Evolutionary conservation across 495 filamentous ascomycete species (phyloP).

Genomic region (Aspergillus heteromorphus): DNA sequence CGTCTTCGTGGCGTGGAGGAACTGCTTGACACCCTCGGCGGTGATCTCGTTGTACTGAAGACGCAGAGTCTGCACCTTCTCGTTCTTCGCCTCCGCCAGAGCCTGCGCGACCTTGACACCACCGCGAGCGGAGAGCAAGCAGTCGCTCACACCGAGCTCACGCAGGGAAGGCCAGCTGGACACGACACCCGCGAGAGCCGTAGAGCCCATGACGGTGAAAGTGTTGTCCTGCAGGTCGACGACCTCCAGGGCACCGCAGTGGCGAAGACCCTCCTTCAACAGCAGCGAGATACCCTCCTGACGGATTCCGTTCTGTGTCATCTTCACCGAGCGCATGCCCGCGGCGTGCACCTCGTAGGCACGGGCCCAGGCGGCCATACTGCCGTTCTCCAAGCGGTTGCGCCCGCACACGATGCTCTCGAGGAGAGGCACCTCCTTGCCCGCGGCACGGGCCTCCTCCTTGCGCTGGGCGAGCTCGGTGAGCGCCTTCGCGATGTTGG

Average conservation of each 20-base stretch:
- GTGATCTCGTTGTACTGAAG: constrained; percentile 95
- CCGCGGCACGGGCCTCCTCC: constrained; percentile 62
- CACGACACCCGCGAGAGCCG: constrained; percentile 68
- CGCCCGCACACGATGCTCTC: constrained; percentile 95
- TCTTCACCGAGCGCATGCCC: constrained; percentile 76
- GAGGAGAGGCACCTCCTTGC: constrained; percentile 67
- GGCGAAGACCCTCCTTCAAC: constrained; percentile 67
- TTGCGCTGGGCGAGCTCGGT: constrained; percentile 75
- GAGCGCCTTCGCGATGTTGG: constrained; percentile 74
- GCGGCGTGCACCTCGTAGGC: constrained; percentile 73
- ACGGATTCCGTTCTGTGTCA: constrained; percentile 97
- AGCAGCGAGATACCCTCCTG: constrained; percentile 83
- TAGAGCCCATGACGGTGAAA: constrained; percentile 77
- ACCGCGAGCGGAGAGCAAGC: constrained; percentile 74
- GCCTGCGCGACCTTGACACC: constrained; percentile 66
- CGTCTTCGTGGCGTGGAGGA: constrained; percentile 59
- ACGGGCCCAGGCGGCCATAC: constrained; percentile 90
- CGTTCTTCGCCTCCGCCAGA: constrained; percentile 68
- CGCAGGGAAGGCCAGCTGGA: constrained; percentile 66
- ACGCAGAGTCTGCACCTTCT: constrained; percentile 69
- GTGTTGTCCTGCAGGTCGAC: constrained; percentile 97
- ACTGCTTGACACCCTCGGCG: constrained; percentile 59
- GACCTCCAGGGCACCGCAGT: constrained; percentile 58
- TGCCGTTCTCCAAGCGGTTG: constrained; percentile 91
- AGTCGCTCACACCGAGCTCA: constrained; percentile 88